A percentile compares a stretch with the other conserved stretches of the same genome.
Conservation (phyloP, 2,329 filamentous ascomycete genomes). For the Cytospora chrysosperma region DNA sequence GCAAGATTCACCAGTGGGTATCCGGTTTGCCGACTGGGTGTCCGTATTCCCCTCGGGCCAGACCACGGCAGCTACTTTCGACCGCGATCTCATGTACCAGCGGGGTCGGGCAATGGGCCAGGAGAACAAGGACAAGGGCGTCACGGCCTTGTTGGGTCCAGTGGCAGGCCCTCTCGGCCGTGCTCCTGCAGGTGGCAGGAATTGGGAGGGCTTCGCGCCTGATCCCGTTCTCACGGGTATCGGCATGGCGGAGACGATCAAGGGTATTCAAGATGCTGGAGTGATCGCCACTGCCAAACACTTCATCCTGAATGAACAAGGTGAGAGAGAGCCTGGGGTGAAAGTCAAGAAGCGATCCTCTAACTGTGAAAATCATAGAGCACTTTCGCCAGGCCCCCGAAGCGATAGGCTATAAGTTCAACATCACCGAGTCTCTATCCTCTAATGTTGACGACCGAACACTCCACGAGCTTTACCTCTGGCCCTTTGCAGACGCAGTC, state of each 20-base stretch:
- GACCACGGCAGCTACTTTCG: constrained; percentile 81
- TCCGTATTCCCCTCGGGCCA: constrained; percentile 79
- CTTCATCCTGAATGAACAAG: constrained; percentile 67
- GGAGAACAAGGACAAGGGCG: constrained; percentile 70
- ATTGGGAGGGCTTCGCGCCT: constrained; percentile 71
- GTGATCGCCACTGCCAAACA: constrained; percentile 79
- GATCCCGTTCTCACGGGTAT: constrained; percentile 75
- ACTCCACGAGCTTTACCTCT: constrained; percentile 62
- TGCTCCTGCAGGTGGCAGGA: constrained; percentile 64
- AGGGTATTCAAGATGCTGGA: constrained; percentile 76
- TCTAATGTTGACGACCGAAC: constrained; percentile 59
- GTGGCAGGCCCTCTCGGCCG: constrained; percentile 72
- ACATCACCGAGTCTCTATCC: constrained; percentile 57
- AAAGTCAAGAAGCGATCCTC: not conserved
- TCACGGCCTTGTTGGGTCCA: constrained; percentile 72
- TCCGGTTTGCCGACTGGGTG: constrained; percentile 75
- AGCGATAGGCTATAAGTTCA: constrained; percentile 56
- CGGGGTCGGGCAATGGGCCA: constrained; percentile 71
- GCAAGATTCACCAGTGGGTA: constrained; percentile 81
- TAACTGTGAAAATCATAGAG: constrained; percentile 42
- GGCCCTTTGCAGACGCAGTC: constrained; percentile 64
- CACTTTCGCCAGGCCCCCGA: constrained; percentile 67
- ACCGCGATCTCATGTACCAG: constrained; percentile 67
- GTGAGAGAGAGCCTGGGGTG: constrained; percentile 29
- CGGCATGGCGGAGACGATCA: constrained; percentile 70